These are phyloP conservation scores for Delitschia confertaspora DNA, from an alignment of 495 filamentous ascomycete species.

Conservation along the genomic window DNA sequence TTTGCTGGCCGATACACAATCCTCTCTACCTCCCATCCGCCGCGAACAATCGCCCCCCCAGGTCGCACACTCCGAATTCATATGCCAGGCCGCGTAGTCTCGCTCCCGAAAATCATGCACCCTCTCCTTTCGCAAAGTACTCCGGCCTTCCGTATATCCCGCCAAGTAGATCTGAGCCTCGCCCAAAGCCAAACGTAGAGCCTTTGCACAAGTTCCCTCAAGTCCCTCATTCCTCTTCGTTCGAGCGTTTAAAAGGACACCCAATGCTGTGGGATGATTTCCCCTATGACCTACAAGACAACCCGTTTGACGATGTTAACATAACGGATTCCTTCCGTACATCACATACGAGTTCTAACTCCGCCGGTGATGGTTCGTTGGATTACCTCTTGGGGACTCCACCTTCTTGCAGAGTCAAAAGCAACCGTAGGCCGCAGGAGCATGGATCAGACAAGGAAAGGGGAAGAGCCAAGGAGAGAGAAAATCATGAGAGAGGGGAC, in stretches of 20 bases:
- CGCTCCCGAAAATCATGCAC: neutral
- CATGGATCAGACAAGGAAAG: neutral
- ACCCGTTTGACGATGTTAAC: conserved; percentile 13
- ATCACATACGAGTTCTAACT: neutral
- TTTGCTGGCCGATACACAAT: conserved; percentile 74
- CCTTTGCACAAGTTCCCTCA: conserved; percentile 8
- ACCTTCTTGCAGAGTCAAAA: neutral
- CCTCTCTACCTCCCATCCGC: conserved; percentile 44
- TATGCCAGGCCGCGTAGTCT: neutral
- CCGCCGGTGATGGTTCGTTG: conserved; percentile 13
- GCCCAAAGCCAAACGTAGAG: conserved; percentile 8
- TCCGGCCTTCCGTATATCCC: neutral
- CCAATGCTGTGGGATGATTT: neutral
- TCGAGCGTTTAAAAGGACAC: neutral
- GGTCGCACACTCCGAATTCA: neutral
- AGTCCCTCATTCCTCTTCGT: conserved; percentile 1
- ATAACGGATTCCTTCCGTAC: conserved; percentile 15
- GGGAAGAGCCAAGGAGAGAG: neutral
- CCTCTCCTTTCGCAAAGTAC: conserved; percentile 31
- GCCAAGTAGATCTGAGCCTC: conserved; percentile 11
- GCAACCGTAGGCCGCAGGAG: too few species aligned
- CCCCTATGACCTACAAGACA: neutral
- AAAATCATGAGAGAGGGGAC: neutral
- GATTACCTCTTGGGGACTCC: conserved; percentile 10
- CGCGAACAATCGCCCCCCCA: neutral